These are phyloP conservation scores for Podosphaera fusca DNA, from an alignment of 2,329 filamentous ascomycete species.

Conservation along the genomic window DNA sequence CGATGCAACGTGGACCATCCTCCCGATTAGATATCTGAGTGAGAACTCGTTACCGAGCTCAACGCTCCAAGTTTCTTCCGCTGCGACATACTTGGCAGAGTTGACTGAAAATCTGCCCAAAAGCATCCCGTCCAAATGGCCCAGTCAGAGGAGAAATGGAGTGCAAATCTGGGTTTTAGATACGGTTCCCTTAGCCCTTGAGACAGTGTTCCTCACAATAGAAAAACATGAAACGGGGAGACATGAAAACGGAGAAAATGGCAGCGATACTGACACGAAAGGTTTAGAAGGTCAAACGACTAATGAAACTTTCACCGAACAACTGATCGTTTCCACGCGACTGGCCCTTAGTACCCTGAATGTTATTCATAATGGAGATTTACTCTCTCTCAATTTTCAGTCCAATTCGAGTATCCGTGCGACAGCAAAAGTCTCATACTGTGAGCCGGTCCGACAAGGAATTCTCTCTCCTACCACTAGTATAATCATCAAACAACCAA, in stretches of 20 bases:
- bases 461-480: constrained; percentile 54
- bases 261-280: background rate
- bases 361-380: constrained; percentile 65
- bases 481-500: constrained; percentile 53
- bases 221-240: constrained; percentile 61
- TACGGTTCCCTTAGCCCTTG: constrained; percentile 54
- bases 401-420: constrained; percentile 74
- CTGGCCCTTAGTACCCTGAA: constrained; percentile 48
- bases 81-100: constrained; percentile 50
- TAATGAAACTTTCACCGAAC: constrained; percentile 16
- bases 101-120: constrained; percentile 54
- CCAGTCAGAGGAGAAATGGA: constrained; percentile 46
- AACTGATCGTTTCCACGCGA: constrained; percentile 38
- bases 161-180: constrained; percentile 72
- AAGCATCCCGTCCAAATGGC: constrained; percentile 51
- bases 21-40: constrained; percentile 45
- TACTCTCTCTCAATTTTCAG: constrained; percentile 53
- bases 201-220: constrained; percentile 69
- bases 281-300: background rate
- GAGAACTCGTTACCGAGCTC: constrained; percentile 39
- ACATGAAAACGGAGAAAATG: constrained; percentile 57
- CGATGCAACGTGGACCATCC: constrained; percentile 58
- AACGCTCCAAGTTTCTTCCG: constrained; percentile 56
- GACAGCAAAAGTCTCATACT: constrained; percentile 73
- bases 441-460: constrained; percentile 83